These are phyloP conservation scores for Gentiana dahurica DNA, from an alignment of 257 asterid genomes.

Conservation along the genomic window DNA sequence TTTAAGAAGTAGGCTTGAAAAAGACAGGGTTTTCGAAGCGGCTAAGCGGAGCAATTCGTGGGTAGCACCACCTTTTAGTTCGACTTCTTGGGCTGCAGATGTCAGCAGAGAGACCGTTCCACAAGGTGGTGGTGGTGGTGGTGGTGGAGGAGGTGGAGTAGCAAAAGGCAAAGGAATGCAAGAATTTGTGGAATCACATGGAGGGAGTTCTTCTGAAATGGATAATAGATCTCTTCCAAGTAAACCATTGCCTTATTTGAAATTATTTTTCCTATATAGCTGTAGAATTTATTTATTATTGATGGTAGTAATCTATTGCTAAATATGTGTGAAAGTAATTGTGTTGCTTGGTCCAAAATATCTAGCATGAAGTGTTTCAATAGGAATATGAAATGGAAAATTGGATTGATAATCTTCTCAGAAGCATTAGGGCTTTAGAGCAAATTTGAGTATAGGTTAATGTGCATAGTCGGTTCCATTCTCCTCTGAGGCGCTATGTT, in stretches of 20 bases:
- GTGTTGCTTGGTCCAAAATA: too few species aligned
- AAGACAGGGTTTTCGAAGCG: slow-evolving; percentile 36
- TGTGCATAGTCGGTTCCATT: too few species aligned
- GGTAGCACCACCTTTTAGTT: slow-evolving; percentile 22
- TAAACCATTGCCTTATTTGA: slow-evolving; percentile 15
- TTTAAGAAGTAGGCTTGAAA: slow-evolving; percentile 48
- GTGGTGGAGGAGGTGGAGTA: slow-evolving; percentile 28
- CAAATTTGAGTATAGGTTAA: too few species aligned
- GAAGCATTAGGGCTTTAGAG: too few species aligned
- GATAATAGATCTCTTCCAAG: slow-evolving; percentile 67
- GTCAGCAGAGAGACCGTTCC: slow-evolving; percentile 17
- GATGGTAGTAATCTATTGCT: background rate
- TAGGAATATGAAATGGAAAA: too few species aligned
- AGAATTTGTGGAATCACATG: slow-evolving; percentile 49
- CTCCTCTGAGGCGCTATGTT: too few species aligned
- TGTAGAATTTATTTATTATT: background rate
- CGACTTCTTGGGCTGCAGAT: slow-evolving; percentile 19
- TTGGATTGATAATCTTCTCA: too few species aligned
- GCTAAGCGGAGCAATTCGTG: slow-evolving; percentile 33
- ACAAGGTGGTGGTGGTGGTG: slow-evolving; percentile 6
- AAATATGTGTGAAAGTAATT: too few species aligned
- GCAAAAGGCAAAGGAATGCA: slow-evolving; percentile 41
- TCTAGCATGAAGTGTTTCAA: too few species aligned
- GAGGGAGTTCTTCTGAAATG: slow-evolving; percentile 69
- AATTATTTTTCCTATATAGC: background rate